Evolutionary conservation across 345 rosid species (phyloP), one percentile per base, ranked within the genome.

Genomic region (Dipteronia dyeriana): DNA sequence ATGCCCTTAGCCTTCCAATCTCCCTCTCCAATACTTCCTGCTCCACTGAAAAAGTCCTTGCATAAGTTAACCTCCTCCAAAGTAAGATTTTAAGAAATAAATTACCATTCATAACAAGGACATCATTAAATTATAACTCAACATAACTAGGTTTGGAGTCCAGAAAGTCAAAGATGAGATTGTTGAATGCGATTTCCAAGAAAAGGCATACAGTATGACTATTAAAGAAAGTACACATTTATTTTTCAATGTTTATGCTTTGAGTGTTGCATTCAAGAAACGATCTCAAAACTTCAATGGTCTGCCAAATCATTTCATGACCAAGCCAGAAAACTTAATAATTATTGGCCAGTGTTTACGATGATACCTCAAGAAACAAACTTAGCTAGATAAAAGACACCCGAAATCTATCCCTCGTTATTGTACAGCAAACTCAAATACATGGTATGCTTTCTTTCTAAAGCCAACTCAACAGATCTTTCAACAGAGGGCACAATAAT

Each of bases 11-110:
- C 88, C 98, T 91, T 76, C 93, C 93, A 68, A 92, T 88, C 84
- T 97, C 98, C 86, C 94, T 91, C 86, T 94, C 99, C 82, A 97
- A 84, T 79, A 97, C 90, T 53, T 97, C 97, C 23, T 97, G 99
- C 85, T 97, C 99, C 92, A 97, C 99, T 97, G 91, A 73, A 80
- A 70, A 84, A 60, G 16, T 31, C 53, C 23, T 62, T 63, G 22
- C 59, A 67, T 41, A 41, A 11, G 71, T 74, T 76, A 75, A 69
- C 45, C 34, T 71, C 49, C 66, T 51, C 39, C 66, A 17, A 23
- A 75, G 22, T 41, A 45, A 38, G 34, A 59, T 70, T 22, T 67
- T 6, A 43, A 19, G 38, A n/a, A 10, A 73, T 25, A 14, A 61
- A 43, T 38, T 59, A 8, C 10, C 41, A 57, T 13, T 39, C 16